Evolutionary conservation across 495 filamentous ascomycete species (phyloP), one percentile per base, ranked within the genome.

Genomic region (Echria macrotheca): DNA sequence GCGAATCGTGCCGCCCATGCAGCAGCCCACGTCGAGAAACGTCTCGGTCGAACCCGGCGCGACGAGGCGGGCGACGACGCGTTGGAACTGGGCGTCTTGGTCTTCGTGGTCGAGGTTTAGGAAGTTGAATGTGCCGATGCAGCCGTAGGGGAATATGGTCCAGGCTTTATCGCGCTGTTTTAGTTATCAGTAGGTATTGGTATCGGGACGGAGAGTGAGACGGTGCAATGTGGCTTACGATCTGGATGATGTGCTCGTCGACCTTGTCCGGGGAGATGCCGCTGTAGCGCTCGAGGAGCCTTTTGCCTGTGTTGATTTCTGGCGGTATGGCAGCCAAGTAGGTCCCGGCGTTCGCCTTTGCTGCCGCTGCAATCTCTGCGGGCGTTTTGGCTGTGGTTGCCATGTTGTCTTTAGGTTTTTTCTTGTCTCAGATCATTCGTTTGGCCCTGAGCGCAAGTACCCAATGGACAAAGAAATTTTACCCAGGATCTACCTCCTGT

Each of bases 61-160:
- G 39, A 67, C 64, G 1, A 78, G 54, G 47, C 52, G 53, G 0
- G 53, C 43, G 25, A 61, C n/a, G 50, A 49, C 31, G 14, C 14
- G 21, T 11, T 38, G 44, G 45, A 38, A 47, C 10, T 5, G 49
- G 23, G 18, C 17, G 42, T 52, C 49, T 11, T 37, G 18, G 7
- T 39, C 11, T 9, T 55, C 54, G 42, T 75, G 61, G 10, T 61
- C 65, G 26, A 79, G 55, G 17, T 75, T 69, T 1, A 79, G 61
- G 53, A 81, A 82, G 2, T 67, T 59, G 57, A 74, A 77, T 28
- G 66, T 63, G 9, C 78, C 75, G 49, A 80, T 69, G 61, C 75
- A 78, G 23, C 75, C 71, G 53, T 78, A 79, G 8, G 73, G 74
- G 47, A 63, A 72, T 15, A 75, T 55, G 7, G 53, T 55, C 65